Evolutionary conservation across 371 early-diverging fungal species (phyloP), one percentile per base, ranked within the genome.

Genomic region (Apophysomyces ossiformis): DNA sequence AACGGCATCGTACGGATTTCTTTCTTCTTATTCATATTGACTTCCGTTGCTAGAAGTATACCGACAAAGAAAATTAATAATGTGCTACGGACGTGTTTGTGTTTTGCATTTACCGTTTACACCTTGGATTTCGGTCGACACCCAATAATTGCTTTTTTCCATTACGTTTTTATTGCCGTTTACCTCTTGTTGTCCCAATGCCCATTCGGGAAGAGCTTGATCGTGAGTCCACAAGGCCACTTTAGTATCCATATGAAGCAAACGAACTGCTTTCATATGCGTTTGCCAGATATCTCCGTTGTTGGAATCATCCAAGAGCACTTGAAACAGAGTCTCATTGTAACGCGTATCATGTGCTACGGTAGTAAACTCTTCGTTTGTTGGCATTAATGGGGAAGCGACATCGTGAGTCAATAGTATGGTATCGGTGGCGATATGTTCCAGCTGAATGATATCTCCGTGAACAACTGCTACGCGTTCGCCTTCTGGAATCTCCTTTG

Each of bases 351-450:
- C 74, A 8, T 73, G 69, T 1, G 56, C 64, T 2, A 92, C 82
- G 1, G 96, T 93, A 0, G 98, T 97, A 54, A 98, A 79, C 78
- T 99, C 99, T 85, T 95, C 94, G 69, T 99, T 94, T n/a, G 99
- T 98, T 9, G 93, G 75, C 74, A 94, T 93, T 63, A 94, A 73
- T n/a, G 98, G 97, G 15, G 95, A 95, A 5, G 99, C 99, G 16
- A 99, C 99, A 73, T 99, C 99, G 74, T 98, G 99, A 1, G 99
- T 96, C 61, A 95, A 71, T 16, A 99, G 81, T 67, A 86, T 87
- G 0, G 88, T 84, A 18, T 79, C 70, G 0, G 96, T 96, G 0
- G 60, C 69, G 16, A 86, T 67, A 62, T 96, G 96, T 58, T 79
- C 72, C 7, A 96, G 84, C 58, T 85, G 92, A 43, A 96, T 86